phyloP scores from a whole-genome alignment of 148 eudicot genomes.

The Spergularia marina region DNA sequence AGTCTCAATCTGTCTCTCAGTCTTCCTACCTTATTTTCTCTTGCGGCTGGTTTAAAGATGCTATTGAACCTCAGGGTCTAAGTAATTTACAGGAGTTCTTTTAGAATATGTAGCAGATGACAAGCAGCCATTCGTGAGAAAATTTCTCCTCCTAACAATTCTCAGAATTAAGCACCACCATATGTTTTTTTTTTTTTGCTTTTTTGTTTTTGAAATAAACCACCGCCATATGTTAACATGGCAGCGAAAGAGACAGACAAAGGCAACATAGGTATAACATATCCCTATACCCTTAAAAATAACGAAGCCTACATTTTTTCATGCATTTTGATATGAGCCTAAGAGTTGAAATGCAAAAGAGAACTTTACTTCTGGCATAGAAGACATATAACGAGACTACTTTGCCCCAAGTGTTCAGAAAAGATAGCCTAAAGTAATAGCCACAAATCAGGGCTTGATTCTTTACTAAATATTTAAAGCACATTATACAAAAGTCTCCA shows the following conservation, averaged over 20 bases:
- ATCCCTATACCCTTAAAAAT: not conserved
- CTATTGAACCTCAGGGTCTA: not conserved
- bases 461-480: too few relatives aligned
- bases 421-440: too few relatives aligned
- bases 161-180: not conserved
- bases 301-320: too few relatives aligned
- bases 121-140: not conserved
- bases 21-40: not conserved
- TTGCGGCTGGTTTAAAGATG: not conserved
- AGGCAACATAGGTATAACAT: not conserved
- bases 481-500: too few relatives aligned
- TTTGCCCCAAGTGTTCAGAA: too few relatives aligned
- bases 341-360: too few relatives aligned
- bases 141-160: not conserved
- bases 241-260: not conserved
- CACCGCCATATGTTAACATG: not conserved
- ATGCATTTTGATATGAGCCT: too few relatives aligned
- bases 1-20: not conserved
- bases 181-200: too few relatives aligned
- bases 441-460: too few relatives aligned
- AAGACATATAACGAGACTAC: too few relatives aligned
- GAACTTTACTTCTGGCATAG: too few relatives aligned
- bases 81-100: not conserved
- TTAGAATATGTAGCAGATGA: not conserved
- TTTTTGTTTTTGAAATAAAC: too few relatives aligned